phyloP scores from a whole-genome alignment of 1,284 basidiomycete species.

The Puccinia polysora region DNA sequence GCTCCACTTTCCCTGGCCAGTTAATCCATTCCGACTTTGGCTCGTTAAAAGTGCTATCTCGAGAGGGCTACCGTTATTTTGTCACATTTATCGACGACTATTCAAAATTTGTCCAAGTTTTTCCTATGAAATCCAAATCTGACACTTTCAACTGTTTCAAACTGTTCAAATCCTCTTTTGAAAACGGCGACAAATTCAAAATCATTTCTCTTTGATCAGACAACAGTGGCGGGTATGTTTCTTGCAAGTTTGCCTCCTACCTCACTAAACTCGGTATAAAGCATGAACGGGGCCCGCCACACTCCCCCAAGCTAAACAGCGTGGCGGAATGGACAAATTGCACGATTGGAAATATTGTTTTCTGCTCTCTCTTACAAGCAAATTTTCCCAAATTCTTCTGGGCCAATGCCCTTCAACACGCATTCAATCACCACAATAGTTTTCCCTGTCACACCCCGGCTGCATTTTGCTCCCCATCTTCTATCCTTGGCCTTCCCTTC shows the following conservation, averaged over 20 bases:
- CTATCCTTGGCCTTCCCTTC: neutral
- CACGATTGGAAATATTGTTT: neutral
- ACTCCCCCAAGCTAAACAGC: neutral
- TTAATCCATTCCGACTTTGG: neutral
- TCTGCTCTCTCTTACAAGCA: neutral
- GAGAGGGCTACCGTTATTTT: neutral
- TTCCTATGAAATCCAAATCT: neutral
- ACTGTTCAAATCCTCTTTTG: neutral
- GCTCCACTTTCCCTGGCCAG: neutral
- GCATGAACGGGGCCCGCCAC: neutral
- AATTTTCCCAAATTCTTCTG: neutral
- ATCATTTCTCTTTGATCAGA: neutral
- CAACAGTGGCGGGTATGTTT: neutral
- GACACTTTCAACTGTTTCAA: slow-evolving; percentile 1
- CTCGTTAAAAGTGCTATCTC: neutral
- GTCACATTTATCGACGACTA: slow-evolving; percentile 6
- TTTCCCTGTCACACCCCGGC: neutral
- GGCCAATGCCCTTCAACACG: neutral
- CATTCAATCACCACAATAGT: neutral
- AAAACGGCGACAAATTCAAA: neutral
- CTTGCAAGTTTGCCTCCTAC: neutral
- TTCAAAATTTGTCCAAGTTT: neutral
- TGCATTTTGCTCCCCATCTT: neutral
- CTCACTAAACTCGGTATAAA: neutral
- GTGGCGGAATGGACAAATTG: neutral